Percentiles rank a stretch among this genome's conserved stretches.
These are phyloP conservation scores for Claviceps lovelessii DNA, from an alignment of 2,329 filamentous ascomycete species.

Conservation along the genomic window DNA sequence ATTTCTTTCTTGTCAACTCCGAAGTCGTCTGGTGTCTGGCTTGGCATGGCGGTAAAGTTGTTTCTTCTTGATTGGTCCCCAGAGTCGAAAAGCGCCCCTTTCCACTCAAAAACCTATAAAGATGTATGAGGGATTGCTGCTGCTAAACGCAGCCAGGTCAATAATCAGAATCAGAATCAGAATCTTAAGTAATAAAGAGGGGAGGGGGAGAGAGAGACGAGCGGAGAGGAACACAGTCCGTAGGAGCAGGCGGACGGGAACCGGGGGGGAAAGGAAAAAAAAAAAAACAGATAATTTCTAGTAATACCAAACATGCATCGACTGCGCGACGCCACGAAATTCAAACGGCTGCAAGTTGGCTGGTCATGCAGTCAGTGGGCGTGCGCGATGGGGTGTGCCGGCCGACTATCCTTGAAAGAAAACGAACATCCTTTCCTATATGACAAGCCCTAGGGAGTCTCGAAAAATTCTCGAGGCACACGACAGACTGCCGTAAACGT, in stretches of 20 bases:
- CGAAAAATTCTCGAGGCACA: not conserved
- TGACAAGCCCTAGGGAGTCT: not conserved
- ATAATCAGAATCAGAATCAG: too few relatives aligned
- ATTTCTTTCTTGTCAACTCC: not conserved
- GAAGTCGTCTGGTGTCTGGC: not conserved
- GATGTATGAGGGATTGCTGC: too few relatives aligned
- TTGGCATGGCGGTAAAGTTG: not conserved
- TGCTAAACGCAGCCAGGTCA: too few relatives aligned
- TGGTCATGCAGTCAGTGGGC: not conserved
- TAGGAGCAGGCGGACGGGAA: too few relatives aligned
- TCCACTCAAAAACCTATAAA: too few relatives aligned
- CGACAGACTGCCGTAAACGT: constrained; percentile 2
- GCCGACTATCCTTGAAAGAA: not conserved
- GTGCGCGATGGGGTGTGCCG: not conserved
- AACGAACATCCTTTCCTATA: not conserved
- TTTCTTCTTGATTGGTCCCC: not conserved
- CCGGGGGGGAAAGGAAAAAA: not conserved
- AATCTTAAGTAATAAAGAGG: not conserved
- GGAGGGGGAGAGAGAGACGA: not conserved
- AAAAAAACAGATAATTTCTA: not conserved
- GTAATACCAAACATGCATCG: not conserved
- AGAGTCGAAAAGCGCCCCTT: not conserved
- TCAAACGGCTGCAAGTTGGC: not conserved
- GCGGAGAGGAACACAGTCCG: too few relatives aligned
- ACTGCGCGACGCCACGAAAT: not conserved